These are phyloP conservation scores for Alternaria brassicae DNA, from an alignment of 2,329 filamentous ascomycete genomes.

Conservation along the genomic window DNA sequence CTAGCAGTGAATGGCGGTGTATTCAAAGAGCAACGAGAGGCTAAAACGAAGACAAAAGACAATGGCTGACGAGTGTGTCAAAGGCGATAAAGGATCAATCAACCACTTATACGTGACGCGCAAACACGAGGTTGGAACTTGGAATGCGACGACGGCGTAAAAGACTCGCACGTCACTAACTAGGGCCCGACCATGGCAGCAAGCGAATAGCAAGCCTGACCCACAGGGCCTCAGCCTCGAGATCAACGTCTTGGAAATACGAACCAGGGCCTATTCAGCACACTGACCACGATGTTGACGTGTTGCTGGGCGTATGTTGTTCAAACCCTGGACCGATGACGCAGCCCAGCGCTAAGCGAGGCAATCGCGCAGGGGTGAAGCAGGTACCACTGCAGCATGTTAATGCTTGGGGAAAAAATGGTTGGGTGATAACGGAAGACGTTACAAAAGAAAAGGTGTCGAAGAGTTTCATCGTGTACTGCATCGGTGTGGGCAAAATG, in stretches of 20 bases:
- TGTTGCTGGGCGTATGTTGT: slow-evolving; percentile 23
- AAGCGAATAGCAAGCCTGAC: slow-evolving; percentile 20
- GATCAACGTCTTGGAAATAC: slow-evolving; percentile 16
- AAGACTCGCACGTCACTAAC: slow-evolving; percentile 14
- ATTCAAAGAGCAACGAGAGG: slow-evolving; percentile 3
- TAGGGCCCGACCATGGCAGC: slow-evolving; percentile 18
- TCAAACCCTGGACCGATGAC: slow-evolving; percentile 22
- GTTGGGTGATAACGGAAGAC: background rate
- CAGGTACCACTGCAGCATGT: slow-evolving; percentile 14
- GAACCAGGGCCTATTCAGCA: slow-evolving; percentile 16
- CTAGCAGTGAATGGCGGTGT: background rate
- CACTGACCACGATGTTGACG: slow-evolving; percentile 31
- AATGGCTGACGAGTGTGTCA: background rate
- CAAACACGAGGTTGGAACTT: slow-evolving; percentile 6
- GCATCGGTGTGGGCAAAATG: background rate
- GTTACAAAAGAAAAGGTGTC: slow-evolving; percentile 1
- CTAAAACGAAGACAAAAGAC: slow-evolving; percentile 8
- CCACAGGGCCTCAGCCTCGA: slow-evolving; percentile 26
- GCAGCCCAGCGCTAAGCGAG: slow-evolving; percentile 22
- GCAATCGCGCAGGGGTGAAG: slow-evolving; percentile 22
- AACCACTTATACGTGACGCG: slow-evolving; percentile 14
- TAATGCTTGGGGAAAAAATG: no score
- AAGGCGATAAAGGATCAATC: slow-evolving; percentile 1
- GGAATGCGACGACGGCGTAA: background rate
- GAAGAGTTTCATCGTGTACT: background rate